A percentile compares a stretch with the other conserved stretches of the same genome.
Evolutionary conservation across 257 asterid genomes (phyloP).

Genomic region (Solanum arcanum): DNA sequence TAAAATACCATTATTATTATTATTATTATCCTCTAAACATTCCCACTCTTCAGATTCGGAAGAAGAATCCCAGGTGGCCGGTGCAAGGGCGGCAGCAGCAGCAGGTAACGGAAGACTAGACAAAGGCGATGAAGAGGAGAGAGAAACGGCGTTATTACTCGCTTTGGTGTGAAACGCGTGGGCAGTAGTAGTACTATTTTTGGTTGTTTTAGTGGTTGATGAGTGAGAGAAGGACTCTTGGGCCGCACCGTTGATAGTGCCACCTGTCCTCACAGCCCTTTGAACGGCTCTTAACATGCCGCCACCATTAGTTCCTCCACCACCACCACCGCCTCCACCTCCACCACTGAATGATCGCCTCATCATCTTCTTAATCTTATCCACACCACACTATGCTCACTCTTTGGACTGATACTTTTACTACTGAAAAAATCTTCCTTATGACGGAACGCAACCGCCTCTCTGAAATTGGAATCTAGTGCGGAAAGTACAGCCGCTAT

Average conservation of each 20-base stretch:
- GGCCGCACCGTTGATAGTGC: constrained; percentile 13
- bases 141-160: neutral
- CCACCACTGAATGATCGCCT: constrained; percentile 38
- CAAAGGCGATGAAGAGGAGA: constrained; percentile 20
- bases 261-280: constrained; percentile 37
- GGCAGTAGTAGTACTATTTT: neutral
- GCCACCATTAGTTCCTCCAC: constrained; percentile 3
- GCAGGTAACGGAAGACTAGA: constrained; percentile 14
- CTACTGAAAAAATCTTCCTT: neutral
- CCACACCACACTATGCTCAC: neutral
- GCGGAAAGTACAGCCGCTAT: neutral
- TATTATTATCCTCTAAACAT: constrained; percentile 21
- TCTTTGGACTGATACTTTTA: neutral
- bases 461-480: constrained; percentile 7
- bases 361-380: constrained; percentile 23
- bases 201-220: neutral
- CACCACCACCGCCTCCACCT: neutral
- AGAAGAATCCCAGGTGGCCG: constrained; percentile 21
- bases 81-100: constrained; percentile 6
- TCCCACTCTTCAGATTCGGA: constrained; percentile 66
- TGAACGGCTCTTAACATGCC: constrained; percentile 35
- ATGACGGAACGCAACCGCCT: neutral
- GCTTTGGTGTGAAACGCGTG: neutral
- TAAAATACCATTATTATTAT: neutral
- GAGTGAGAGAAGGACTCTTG: constrained; percentile 33